A percentile compares a stretch with the other conserved stretches of the same genome.
phyloP scores from a whole-genome alignment of 768 basidiomycete species.

The Podaxis sp. region DNA sequence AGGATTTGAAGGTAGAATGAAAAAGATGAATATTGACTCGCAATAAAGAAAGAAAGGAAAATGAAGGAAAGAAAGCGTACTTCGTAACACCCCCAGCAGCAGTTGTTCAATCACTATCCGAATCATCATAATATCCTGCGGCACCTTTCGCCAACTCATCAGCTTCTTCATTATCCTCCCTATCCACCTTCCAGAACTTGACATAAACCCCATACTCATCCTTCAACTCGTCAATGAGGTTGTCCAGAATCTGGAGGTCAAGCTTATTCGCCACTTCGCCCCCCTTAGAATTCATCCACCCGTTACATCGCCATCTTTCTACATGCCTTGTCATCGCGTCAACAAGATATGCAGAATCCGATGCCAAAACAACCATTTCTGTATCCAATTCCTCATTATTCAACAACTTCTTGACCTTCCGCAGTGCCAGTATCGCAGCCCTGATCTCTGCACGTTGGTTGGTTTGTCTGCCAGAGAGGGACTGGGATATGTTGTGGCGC shows the following conservation, averaged over 20 bases:
- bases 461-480: neutral
- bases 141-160: neutral
- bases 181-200: neutral
- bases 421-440: slow-evolving; percentile 13
- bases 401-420: slow-evolving; percentile 1
- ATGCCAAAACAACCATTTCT: slow-evolving; percentile 3
- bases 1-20: no score
- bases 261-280: slow-evolving; percentile 4
- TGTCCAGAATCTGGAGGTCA: neutral
- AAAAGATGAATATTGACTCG: no score
- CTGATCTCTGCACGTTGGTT: neutral
- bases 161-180: neutral
- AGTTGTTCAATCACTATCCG: neutral
- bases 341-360: slow-evolving; percentile 15
- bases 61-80: no score
- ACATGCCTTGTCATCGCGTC: slow-evolving; percentile 9
- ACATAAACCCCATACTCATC: neutral
- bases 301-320: slow-evolving; percentile 2
- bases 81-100: no score
- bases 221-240: neutral
- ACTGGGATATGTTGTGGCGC: neutral
- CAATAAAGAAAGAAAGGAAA: no score
- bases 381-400: neutral
- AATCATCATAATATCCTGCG: neutral
- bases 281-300: slow-evolving; percentile 8